Percentiles rank a stretch among this genome's conserved stretches.
Evolutionary conservation across 768 basidiomycete genomes (phyloP).

Genomic region (Rubroboletus pulcherrimus): DNA sequence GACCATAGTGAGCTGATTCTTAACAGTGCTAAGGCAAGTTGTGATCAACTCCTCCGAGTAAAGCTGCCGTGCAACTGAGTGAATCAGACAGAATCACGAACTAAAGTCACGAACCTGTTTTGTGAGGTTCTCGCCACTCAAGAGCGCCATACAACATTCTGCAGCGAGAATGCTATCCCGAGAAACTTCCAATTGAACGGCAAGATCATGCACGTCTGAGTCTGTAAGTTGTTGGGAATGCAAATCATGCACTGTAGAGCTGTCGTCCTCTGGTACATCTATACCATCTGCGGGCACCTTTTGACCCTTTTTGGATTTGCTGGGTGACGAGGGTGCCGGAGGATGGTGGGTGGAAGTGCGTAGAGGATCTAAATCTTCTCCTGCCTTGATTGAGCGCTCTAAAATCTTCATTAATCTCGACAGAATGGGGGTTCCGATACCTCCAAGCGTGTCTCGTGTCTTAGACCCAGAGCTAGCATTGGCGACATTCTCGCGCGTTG

Average conservation of each 20-base stretch:
- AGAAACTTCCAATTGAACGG: slow-evolving; percentile 53
- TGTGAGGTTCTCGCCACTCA: slow-evolving; percentile 74
- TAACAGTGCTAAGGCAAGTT: slow-evolving; percentile 68
- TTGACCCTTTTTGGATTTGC: slow-evolving; percentile 45
- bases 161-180: slow-evolving; percentile 77
- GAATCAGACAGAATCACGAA: neutral
- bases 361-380: slow-evolving; percentile 76
- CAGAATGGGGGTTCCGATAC: slow-evolving; percentile 61
- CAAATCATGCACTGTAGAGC: slow-evolving; percentile 2
- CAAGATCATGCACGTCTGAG: slow-evolving; percentile 48
- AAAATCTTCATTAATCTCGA: slow-evolving; percentile 70
- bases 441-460: slow-evolving; percentile 54
- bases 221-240: slow-evolving; percentile 37
- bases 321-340: slow-evolving; percentile 35
- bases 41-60: slow-evolving; percentile 94
- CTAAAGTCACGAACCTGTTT: slow-evolving; percentile 64
- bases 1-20: slow-evolving; percentile 73
- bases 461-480: slow-evolving; percentile 37
- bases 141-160: slow-evolving; percentile 74
- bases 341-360: slow-evolving; percentile 27
- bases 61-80: slow-evolving; percentile 43
- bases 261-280: neutral
- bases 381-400: slow-evolving; percentile 72
- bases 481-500: slow-evolving; percentile 35
- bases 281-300: slow-evolving; percentile 24